phyloP scores from a whole-genome alignment of 345 rosid species.

The Pistacia vera region DNA sequence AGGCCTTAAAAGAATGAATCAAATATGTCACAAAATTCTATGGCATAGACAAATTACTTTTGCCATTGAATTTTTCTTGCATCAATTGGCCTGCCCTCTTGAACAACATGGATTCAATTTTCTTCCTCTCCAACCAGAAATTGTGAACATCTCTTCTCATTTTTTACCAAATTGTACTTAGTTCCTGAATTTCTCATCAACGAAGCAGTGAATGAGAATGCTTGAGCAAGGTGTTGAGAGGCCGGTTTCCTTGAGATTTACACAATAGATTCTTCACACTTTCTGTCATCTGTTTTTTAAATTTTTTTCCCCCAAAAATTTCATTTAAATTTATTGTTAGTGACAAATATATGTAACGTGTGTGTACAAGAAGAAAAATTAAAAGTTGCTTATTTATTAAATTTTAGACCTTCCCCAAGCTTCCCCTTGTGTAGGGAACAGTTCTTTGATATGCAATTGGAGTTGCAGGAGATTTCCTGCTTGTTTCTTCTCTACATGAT shows the following conservation, averaged over 20 bases:
- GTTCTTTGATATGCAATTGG: conserved; percentile 47
- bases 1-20: background rate
- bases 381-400: background rate
- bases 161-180: background rate
- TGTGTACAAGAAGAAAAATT: too few species aligned
- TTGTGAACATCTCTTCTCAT: too few species aligned
- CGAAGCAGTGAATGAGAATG: conserved; percentile 68
- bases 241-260: conserved; percentile 58
- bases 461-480: conserved; percentile 45
- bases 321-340: background rate
- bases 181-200: conserved; percentile 32
- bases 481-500: conserved; percentile 29
- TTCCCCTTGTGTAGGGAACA: conserved; percentile 61
- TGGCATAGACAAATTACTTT: background rate
- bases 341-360: background rate
- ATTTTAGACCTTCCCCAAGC: conserved; percentile 52
- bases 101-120: background rate
- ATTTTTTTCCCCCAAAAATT: background rate
- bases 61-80: too few species aligned
- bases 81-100: too few species aligned
- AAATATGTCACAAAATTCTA: background rate
- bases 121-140: background rate
- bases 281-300: conserved; percentile 45
- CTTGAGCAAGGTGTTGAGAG: conserved; percentile 53
- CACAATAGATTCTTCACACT: conserved; percentile 56